These are phyloP conservation scores for Phytophthora gonapodyides DNA, from an alignment of 352 stramenopile species.

Conservation along the genomic window DNA sequence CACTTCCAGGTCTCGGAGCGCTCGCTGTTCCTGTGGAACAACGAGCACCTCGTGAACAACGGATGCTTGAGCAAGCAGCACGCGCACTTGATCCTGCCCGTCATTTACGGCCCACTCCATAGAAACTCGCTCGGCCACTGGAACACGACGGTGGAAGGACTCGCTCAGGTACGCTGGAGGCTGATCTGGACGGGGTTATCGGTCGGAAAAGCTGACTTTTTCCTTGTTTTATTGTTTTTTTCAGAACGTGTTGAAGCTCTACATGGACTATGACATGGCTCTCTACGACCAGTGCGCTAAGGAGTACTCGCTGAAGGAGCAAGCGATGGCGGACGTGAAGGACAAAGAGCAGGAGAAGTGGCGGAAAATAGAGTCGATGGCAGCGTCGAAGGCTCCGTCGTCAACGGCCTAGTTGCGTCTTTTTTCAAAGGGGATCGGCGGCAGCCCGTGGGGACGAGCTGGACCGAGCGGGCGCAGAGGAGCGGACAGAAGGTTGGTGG, in stretches of 20 bases:
- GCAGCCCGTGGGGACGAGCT: constrained; percentile 24
- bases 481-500: constrained; percentile 19
- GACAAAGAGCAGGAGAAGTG: constrained; percentile 90
- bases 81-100: constrained; percentile 92
- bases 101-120: constrained; percentile 94
- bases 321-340: constrained; percentile 67
- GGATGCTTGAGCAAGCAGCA: constrained; percentile 95
- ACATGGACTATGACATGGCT: constrained; percentile 95
- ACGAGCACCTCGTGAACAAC: constrained; percentile 97
- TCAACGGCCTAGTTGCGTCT: constrained; percentile 44
- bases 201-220: not conserved
- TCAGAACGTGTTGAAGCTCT: constrained; percentile 90
- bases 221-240: constrained; percentile 3
- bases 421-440: constrained; percentile 15
- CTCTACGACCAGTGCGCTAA: constrained; percentile 93
- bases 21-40: constrained; percentile 99
- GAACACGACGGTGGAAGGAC: constrained; percentile 97
- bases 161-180: constrained; percentile 69
- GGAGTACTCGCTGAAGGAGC: constrained; percentile 82
- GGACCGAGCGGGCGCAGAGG: constrained; percentile 19
- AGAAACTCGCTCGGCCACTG: constrained; percentile 93
- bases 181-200: not conserved
- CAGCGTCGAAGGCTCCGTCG: constrained; percentile 63
- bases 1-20: constrained; percentile 98
- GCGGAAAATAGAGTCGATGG: constrained; percentile 93